phyloP scores from a whole-genome alignment of 2,329 filamentous ascomycete species.

The Sporothrix sp. region DNA sequence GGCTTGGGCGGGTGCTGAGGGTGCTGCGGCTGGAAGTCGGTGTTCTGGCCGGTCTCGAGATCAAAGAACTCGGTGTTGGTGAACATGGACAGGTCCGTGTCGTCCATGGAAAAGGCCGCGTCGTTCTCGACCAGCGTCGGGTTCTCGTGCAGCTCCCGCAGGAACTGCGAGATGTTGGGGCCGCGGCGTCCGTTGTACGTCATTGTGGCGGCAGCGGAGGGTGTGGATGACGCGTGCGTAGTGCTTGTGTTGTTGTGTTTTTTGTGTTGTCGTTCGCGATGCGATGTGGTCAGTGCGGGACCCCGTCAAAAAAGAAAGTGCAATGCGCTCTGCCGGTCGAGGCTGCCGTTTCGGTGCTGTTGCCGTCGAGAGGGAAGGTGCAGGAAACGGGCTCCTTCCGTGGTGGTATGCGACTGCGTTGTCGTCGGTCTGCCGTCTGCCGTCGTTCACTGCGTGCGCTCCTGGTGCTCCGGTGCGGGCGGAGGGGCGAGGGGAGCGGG shows the following conservation, averaged over 20 bases:
- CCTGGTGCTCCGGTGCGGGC: no score
- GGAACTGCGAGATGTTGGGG: slow-evolving; percentile 82
- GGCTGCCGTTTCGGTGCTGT: not conserved
- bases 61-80: slow-evolving; percentile 77
- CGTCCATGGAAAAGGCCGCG: slow-evolving; percentile 52
- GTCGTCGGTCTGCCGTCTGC: no score
- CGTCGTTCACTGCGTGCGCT: no score
- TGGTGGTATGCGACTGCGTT: no score
- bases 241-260: not conserved
- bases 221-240: no score
- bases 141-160: slow-evolving; percentile 74
- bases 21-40: slow-evolving; percentile 46
- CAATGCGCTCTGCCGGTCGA: no score
- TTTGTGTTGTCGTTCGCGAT: not conserved
- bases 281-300: not conserved
- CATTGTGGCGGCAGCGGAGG: slow-evolving; percentile 43
- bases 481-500: no score
- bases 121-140: slow-evolving; percentile 38
- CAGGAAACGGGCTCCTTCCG: no score
- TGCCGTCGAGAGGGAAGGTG: no score
- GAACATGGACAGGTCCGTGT: slow-evolving; percentile 62
- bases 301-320: no score
- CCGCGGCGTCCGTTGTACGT: slow-evolving; percentile 60
- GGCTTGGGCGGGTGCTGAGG: slow-evolving; percentile 38
- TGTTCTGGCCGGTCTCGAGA: slow-evolving; percentile 57